Base-by-base conservation (phyloP, 2,329 filamentous ascomycete genomes). In the Pseudodiploospora longispora region DNA sequence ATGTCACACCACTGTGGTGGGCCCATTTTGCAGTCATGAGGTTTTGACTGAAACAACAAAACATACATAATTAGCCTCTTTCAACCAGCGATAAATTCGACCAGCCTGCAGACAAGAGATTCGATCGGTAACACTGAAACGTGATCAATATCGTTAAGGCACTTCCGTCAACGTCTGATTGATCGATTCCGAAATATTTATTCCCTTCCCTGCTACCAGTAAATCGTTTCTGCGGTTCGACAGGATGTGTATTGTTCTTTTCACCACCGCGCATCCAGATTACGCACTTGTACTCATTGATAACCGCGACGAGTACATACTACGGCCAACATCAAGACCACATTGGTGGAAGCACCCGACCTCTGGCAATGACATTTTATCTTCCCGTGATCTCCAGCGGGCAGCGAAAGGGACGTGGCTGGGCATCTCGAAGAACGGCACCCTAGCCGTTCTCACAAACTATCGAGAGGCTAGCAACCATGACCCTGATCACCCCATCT, bases 231-330 rank as follows among this genome's bases (percentile, higher is more conserved):
- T 19, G 19, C 19, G 19, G 19, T 19, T 19, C 19, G 19, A 19
- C 48, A 50, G 19, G 28, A 90, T 90, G 85, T 90, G 86, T 60
- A 89, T 90, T 65, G 82, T 80, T 40, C 70, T 90, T 38, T 69
- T 87, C 47, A 87, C 85, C 28, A 90, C 85, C 12, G 75, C 82
- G 38, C 85, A 90, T 59, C 85, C 86, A 7, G 70, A 76, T 52
- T 90, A 90, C 64, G 75, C 83, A 28, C 72, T 90, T 48, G 84
- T 91, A 54, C 67, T 87, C 48, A 70, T 89, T 59, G 80, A 89
- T 66, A 91, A 91, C 62, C 78, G 86, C 54, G 86, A 91, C 68
- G 85, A 83, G 60, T 83, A 76, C 64, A 77, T 83, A 50, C 69
- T 82, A 10, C 72, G 80, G 29, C 80, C 80, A 4, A 83, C 80